These are phyloP conservation scores for Monosporascus sp. DNA, from an alignment of 2,329 filamentous ascomycete species.

Conservation along the genomic window DNA sequence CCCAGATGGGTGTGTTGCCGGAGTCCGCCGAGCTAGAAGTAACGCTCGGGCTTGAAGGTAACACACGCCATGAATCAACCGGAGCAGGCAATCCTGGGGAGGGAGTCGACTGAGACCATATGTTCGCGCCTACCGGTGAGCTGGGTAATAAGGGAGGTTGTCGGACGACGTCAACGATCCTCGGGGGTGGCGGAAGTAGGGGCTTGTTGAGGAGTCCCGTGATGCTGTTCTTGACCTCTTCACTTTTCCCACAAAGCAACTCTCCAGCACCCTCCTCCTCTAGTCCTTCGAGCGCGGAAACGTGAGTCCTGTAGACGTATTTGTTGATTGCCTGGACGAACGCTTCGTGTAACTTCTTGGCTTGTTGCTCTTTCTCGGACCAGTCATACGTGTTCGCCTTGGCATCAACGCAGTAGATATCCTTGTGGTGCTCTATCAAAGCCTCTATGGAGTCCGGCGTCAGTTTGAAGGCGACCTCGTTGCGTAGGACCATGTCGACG, in stretches of 20 bases:
- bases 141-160: constrained; percentile 82
- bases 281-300: constrained; percentile 84
- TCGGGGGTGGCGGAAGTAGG: constrained; percentile 78
- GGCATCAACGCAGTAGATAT: constrained; percentile 86
- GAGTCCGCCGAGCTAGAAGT: constrained; percentile 67
- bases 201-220: constrained; percentile 79
- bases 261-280: constrained; percentile 96
- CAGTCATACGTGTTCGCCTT: constrained; percentile 88
- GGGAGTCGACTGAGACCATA: constrained; percentile 73
- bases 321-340: constrained; percentile 96
- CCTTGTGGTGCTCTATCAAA: constrained; percentile 93
- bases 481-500: constrained; percentile 96
- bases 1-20: constrained; percentile 66
- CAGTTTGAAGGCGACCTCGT: constrained; percentile 97
- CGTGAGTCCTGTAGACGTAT: constrained; percentile 89
- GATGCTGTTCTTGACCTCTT: constrained; percentile 87
- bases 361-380: constrained; percentile 92
- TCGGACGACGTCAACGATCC: constrained; percentile 83
- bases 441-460: constrained; percentile 90
- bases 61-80: constrained; percentile 84
- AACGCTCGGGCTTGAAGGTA: constrained; percentile 82
- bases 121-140: constrained; percentile 66
- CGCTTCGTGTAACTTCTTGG: constrained; percentile 96
- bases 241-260: constrained; percentile 82
- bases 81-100: constrained; percentile 62